Evolutionary conservation across 306 rosid species (phyloP), one percentile per base, ranked within the genome.

Genomic region (Sicyos baderoa): DNA sequence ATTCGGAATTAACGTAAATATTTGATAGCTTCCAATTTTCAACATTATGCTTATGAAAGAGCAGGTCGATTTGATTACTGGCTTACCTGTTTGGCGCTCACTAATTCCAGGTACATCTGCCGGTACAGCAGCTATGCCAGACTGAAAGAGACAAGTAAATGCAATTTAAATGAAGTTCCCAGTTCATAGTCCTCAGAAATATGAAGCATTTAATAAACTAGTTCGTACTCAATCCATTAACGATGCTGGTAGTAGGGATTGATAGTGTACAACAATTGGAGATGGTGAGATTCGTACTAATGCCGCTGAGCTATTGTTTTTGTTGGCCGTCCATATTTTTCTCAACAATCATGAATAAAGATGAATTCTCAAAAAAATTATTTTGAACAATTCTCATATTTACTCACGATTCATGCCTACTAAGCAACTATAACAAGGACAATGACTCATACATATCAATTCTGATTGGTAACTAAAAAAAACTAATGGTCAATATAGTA

Each of bases 41-140:
- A 67, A 23, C 54, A 23, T 22, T 13, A 21, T 65, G 19, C 70
- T 65, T 2, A 44, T 65, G 70, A 19, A 65, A 45, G 45, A 49
- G 16, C 44, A 67, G 22, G 72, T 49, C 2, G 1, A 67, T 21
- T 48, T 45, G 42, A 48, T 67, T 42, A 25, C 44, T 59, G 22
- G 57, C 84, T 64, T 51, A 85, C 97, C 96, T 54, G 84, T 85
- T 82, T 82, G 83, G 54, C 84, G 86, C 74, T 86, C 93, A 69
- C 87, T 84, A 27, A 84, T 91, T 81, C 85, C 87, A 52, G 90
- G 93, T 73, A 86, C 81, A 78, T 81, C 88, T 58, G 90, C 65
- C 10, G 21, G 19, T 61, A 71, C 71, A 76, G 53, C 45, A n/a
- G 53, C 57, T 22, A 72, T 72, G 27, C 78, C 71, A 74, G 76